These are phyloP conservation scores for Salix purpurea DNA, from an alignment of 345 rosid genomes.

Conservation along the genomic window DNA sequence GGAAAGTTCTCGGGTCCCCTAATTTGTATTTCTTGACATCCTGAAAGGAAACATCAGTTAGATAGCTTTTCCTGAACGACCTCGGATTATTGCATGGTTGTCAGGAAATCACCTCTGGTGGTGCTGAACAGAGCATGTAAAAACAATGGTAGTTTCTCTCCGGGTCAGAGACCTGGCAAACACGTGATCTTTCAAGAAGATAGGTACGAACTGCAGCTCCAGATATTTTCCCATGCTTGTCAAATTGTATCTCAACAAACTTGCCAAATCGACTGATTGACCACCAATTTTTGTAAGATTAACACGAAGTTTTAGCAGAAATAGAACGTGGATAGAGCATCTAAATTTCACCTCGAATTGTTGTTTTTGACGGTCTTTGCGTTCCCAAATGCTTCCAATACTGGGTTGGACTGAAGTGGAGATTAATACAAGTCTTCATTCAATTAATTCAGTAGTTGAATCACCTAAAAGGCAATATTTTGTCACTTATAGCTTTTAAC, in stretches of 20 bases:
- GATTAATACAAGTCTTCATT: constrained; percentile 8
- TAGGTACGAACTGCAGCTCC: constrained; percentile 85
- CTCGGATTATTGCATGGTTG: neutral
- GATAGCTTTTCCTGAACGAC: neutral
- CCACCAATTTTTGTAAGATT: neutral
- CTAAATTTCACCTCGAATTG: constrained; percentile 63
- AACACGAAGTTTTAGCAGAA: neutral
- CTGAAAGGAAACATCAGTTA: constrained; percentile 32
- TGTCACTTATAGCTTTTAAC: neutral
- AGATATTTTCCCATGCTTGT: constrained; percentile 73
- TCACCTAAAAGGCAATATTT: neutral
- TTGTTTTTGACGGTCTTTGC: constrained; percentile 86
- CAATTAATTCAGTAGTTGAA: constrained; percentile 3
- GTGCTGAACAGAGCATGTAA: constrained; percentile 71
- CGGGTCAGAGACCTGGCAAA: constrained; percentile 72
- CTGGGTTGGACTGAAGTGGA: constrained; percentile 72
- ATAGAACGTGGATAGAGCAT: neutral
- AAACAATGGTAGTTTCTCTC: constrained; percentile 81
- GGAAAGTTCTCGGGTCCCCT: constrained; percentile 63
- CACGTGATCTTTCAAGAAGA: constrained; percentile 76
- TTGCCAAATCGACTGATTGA: constrained; percentile 74
- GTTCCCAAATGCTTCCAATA: constrained; percentile 91
- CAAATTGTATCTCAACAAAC: constrained; percentile 88
- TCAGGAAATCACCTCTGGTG: constrained; percentile 42
- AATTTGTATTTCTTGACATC: constrained; percentile 61